phyloP scores from a whole-genome alignment of 345 rosid genomes.

The Murraya koenigii region DNA sequence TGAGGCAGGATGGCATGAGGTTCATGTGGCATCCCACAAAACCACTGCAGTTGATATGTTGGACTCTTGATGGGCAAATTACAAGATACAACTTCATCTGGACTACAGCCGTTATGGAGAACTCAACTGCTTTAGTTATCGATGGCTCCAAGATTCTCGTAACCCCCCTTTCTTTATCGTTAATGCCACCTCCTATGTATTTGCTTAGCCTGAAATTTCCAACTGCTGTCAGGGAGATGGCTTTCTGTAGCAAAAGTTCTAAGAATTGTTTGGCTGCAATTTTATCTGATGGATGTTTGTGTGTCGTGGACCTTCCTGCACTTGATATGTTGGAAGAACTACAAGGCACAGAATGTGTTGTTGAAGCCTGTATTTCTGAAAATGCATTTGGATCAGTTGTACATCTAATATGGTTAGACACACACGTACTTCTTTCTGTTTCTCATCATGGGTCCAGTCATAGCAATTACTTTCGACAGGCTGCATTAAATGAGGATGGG shows the following conservation, averaged over 20 bases:
- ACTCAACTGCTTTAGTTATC: constrained; percentile 76
- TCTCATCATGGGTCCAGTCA: constrained; percentile 55
- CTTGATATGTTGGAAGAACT: constrained; percentile 70
- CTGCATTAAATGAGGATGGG: constrained; percentile 34
- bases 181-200: constrained; percentile 90
- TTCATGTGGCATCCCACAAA: constrained; percentile 97
- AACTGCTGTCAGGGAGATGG: constrained; percentile 57
- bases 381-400: constrained; percentile 52
- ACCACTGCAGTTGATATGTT: constrained; percentile 75
- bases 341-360: constrained; percentile 63
- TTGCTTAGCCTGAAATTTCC: constrained; percentile 72
- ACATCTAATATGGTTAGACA: constrained; percentile 79
- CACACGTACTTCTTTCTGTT: constrained; percentile 66
- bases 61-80: constrained; percentile 76
- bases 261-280: constrained; percentile 65
- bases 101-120: constrained; percentile 72
- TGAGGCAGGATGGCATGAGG: constrained; percentile 56
- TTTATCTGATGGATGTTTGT: constrained; percentile 70
- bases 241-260: constrained; percentile 55
- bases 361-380: constrained; percentile 56
- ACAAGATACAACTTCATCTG: constrained; percentile 68
- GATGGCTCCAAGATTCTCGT: constrained; percentile 74
- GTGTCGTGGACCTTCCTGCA: constrained; percentile 75
- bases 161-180: constrained; percentile 75
- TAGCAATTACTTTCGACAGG: constrained; percentile 31